These are phyloP conservation scores for Alternaria sp. DNA, from an alignment of 2,329 filamentous ascomycete species.

Conservation along the genomic window DNA sequence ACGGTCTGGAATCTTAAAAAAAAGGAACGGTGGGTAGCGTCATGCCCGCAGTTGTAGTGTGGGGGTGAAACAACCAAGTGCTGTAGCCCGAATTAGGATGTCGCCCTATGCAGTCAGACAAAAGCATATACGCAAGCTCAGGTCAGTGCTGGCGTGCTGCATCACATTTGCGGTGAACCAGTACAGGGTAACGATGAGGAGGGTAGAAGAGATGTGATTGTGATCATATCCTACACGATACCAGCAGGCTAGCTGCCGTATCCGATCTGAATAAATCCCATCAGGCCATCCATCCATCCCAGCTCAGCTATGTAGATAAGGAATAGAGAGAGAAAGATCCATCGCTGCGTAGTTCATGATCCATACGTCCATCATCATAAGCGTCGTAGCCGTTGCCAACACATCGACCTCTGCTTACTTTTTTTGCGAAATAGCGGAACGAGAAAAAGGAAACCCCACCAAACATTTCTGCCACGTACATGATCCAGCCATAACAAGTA, in stretches of 20 bases:
- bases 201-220: neutral
- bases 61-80: neutral
- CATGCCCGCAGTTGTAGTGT: neutral
- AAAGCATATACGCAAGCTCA: neutral
- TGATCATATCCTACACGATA: neutral
- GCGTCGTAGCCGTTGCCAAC: slow-evolving; percentile 21
- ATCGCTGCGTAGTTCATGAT: slow-evolving; percentile 20
- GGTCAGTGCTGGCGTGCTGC: neutral
- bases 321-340: slow-evolving; percentile 7
- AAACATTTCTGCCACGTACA: slow-evolving; percentile 8
- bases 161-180: slow-evolving; percentile 1
- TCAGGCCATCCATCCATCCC: neutral
- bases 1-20: neutral
- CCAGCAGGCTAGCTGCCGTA: neutral
- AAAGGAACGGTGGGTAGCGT: neutral
- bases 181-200: neutral
- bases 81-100: neutral
- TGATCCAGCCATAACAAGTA: slow-evolving; percentile 14
- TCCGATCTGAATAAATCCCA: neutral
- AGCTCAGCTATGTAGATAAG: neutral
- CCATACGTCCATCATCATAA: slow-evolving; percentile 15
- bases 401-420: slow-evolving; percentile 16
- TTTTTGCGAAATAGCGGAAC: slow-evolving; percentile 4
- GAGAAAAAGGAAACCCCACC: slow-evolving; percentile 11
- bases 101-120: neutral